phyloP scores from a whole-genome alignment of 1,139 yeast species.

The Yamadazyma mexicana region DNA sequence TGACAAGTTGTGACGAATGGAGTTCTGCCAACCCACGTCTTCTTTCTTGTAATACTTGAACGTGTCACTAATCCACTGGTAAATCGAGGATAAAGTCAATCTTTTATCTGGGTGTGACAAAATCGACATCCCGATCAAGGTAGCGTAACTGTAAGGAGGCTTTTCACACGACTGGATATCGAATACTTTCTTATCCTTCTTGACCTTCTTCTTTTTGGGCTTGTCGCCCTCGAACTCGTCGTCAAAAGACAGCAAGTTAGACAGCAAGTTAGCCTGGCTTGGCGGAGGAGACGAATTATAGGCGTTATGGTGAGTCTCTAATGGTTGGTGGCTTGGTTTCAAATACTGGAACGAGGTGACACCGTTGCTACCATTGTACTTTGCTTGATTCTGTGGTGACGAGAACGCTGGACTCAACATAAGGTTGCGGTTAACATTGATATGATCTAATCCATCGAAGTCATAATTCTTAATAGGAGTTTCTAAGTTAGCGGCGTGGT shows the following conservation, averaged over 20 bases:
- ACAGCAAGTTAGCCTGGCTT: conserved; percentile 13
- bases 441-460: conserved; percentile 5
- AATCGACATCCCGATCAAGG: conserved; percentile 91
- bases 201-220: conserved; percentile 15
- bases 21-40: conserved; percentile 94
- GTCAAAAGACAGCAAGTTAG: conserved; percentile 19
- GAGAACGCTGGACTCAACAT: conserved; percentile 51
- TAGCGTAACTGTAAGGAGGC: conserved; percentile 95
- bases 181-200: conserved; percentile 22
- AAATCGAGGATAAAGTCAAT: conserved; percentile 86
- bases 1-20: conserved; percentile 82
- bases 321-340: conserved; percentile 4
- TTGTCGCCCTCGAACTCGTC: conserved; percentile 18
- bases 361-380: conserved; percentile 4
- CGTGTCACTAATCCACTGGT: conserved; percentile 88
- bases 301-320: not conserved
- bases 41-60: conserved; percentile 81
- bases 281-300: conserved; percentile 9
- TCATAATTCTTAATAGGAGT: conserved; percentile 18
- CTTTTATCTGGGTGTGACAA: conserved; percentile 77
- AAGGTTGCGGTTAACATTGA: conserved; percentile 9
- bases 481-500: conserved; percentile 14
- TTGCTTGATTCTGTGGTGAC: conserved; percentile 35
- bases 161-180: conserved; percentile 53
- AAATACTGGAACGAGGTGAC: conserved; percentile 5